Evolutionary conservation across 257 asterid species (phyloP), one percentile per base, ranked within the genome.

Genomic region (Fraxinus quadrangulata): DNA sequence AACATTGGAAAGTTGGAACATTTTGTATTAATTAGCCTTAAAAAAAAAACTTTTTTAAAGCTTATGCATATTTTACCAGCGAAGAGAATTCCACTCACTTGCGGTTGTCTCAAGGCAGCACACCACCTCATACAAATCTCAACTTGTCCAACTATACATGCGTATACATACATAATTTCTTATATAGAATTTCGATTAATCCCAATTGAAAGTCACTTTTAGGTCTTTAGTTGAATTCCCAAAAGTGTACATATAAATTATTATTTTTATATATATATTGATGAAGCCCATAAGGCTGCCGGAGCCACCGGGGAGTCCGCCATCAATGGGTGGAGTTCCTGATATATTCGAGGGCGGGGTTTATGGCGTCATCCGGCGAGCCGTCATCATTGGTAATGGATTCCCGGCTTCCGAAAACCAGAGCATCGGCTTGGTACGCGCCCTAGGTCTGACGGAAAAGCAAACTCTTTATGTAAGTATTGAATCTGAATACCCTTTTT

Each of bases 281-380:
- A 92, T 93, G 99, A 95, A 93, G 90, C 97, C 98, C 59, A 95
- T 95, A 49, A 87, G 90, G 90, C 89, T 95, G 74, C 99, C 99
- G 81, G 94, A 88, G 84, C 99, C 97, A 33, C 98, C 98, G 71
- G 85, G 86, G 49, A 95, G 97, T 86, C 96, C 98, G 10, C 88
- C 75, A 72, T 80, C 86, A 56, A 85, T 86, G 68, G 87, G 90
- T 12, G 94, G 97, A 75, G 82, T 90, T 66, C 93, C 96, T 33
- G 98, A 93, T 72, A 90, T 96, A 71, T 96, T 96, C 79, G 97
- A 92, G 67, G 94, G 87, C 72, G 99, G 97, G 28, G 90, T 92
- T 63, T 83, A 86, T 78, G 91, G 91, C 67, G 91, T 90, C 65
- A 82, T 96, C 70, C 90, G 97, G 49, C 92, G 99, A 23, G 97